Evolutionary conservation across 2,329 filamentous ascomycete genomes (phyloP), one percentile per base, ranked within the genome.

Genomic region (Diaporthe vexans): DNA sequence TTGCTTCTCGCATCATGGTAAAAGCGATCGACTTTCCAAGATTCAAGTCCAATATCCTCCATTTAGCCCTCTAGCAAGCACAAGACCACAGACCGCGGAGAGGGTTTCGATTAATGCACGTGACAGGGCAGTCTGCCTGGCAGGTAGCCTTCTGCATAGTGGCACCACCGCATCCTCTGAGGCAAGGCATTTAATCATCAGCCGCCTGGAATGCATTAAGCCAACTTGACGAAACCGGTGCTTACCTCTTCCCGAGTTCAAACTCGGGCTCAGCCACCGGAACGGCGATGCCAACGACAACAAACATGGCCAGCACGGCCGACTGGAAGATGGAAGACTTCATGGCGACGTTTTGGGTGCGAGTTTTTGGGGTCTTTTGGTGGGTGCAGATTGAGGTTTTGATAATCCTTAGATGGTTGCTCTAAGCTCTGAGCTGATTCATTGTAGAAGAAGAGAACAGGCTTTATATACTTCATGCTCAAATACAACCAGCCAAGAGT

Each of bases 81-180:
- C 56, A 58, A 15, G 29, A 33, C 29, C 29, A 58, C 56, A 58
- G 19, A 19, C 26, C 10, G 19, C 29, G 56, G 33, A 58, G 56
- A 37, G 29, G 29, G 56, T 58, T 58, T 8, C 29, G 19, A 37
- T 37, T 37, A 37, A 58, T 33, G 33, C 56, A 58, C n/a, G 56
- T 58, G 56, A 58, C 56, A 58, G 35, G 56, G 10, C 56, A 58
- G 56, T 58, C 56, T 21, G 9, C 56, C 56, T 58, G 56, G 56
- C 56, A 58, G 33, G 35, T 33, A 58, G 56, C 56, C 33, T 58
- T 10, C 56, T 58, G 56, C 56, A 37, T 58, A 58, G 56, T 37
- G 33, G 56, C 56, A 58, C 56, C 56, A 37, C 56, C 56, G 21
- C 56, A 58, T 58, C 56, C 56, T 24, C 56, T 58, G 24, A 58